A percentile compares a stretch with the other conserved stretches of the same genome.
phyloP scores from a whole-genome alignment of 768 basidiomycete species.

The Leccinum imitatum region DNA sequence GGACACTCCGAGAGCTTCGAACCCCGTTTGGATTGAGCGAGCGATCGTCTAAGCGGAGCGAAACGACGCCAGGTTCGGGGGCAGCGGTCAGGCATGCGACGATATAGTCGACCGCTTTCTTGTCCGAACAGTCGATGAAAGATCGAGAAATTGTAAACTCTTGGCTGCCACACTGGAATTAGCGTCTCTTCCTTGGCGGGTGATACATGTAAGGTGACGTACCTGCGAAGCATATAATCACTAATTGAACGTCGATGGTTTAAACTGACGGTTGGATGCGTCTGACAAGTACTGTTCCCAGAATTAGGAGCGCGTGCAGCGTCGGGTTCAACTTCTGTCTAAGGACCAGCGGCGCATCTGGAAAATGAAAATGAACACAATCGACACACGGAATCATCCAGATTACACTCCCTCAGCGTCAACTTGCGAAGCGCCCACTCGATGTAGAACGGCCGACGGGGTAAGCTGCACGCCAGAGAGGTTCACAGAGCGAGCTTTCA shows the following conservation, averaged over 20 bases:
- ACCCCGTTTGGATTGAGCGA: constrained; percentile 63
- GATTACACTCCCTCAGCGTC: constrained; percentile 49
- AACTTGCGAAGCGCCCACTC: not conserved
- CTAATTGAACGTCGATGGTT: constrained; percentile 65
- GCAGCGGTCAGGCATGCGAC: constrained; percentile 58
- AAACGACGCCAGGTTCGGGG: constrained; percentile 52
- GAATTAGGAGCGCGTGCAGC: not conserved
- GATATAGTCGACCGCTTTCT: constrained; percentile 80
- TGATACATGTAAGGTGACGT: constrained; percentile 1
- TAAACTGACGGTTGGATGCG: constrained; percentile 75
- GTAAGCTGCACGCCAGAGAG: too few relatives aligned
- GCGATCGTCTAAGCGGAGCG: constrained; percentile 88
- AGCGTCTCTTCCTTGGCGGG: not conserved
- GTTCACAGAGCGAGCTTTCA: too few relatives aligned
- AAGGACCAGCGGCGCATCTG: not conserved
- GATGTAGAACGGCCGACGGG: constrained; percentile 56
- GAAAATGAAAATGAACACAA: not conserved
- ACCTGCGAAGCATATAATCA: constrained; percentile 82
- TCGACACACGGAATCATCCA: not conserved
- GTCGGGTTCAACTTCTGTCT: not conserved
- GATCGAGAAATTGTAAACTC: constrained; percentile 80
- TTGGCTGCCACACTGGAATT: constrained; percentile 47
- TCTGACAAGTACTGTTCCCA: constrained; percentile 67
- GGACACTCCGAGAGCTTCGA: constrained; percentile 67
- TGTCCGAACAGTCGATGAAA: constrained; percentile 83